phyloP scores from a whole-genome alignment of 495 filamentous ascomycete genomes.

The Neurospora sp. region DNA sequence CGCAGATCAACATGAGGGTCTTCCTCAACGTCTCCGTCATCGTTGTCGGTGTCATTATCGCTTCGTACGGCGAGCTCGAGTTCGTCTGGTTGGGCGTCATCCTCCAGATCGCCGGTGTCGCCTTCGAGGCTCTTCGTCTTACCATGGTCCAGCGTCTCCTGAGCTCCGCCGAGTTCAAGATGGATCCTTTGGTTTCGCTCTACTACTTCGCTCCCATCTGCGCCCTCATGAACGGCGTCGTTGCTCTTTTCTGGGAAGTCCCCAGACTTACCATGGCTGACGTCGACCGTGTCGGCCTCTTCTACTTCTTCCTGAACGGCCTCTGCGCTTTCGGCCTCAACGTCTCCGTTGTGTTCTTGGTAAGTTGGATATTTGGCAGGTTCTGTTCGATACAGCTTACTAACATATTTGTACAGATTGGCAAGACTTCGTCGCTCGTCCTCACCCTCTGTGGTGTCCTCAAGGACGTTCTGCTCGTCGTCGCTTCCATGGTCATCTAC shows the following conservation, averaged over 20 bases:
- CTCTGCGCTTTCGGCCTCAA: conserved; percentile 79
- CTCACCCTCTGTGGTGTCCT: conserved; percentile 96
- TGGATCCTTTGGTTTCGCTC: conserved; percentile 91
- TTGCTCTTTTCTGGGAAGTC: conserved; percentile 70
- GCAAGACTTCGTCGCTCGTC: conserved; percentile 91
- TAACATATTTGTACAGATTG: conserved; percentile 55
- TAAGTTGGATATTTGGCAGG: conserved; percentile 36
- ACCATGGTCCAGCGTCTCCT: conserved; percentile 87
- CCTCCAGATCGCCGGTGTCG: conserved; percentile 73
- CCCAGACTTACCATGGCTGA: conserved; percentile 61
- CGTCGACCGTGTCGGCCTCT: conserved; percentile 64
- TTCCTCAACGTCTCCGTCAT: conserved; percentile 82
- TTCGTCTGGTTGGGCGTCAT: conserved; percentile 82
- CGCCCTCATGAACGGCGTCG: conserved; percentile 75
- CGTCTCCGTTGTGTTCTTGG: conserved; percentile 88
- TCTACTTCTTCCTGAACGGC: conserved; percentile 70
- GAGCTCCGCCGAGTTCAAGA: conserved; percentile 87
- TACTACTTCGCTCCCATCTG: conserved; percentile 96
- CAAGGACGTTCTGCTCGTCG: conserved; percentile 94
- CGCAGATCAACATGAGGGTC: conserved; percentile 64
- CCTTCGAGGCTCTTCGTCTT: conserved; percentile 84
- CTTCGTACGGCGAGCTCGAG: conserved; percentile 85
- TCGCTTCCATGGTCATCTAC: conserved; percentile 84
- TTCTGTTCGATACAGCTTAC: conserved; percentile 4
- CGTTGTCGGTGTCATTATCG: conserved; percentile 81